These are phyloP conservation scores for Brassica carinata DNA, from an alignment of 345 rosid species.

Conservation along the genomic window DNA sequence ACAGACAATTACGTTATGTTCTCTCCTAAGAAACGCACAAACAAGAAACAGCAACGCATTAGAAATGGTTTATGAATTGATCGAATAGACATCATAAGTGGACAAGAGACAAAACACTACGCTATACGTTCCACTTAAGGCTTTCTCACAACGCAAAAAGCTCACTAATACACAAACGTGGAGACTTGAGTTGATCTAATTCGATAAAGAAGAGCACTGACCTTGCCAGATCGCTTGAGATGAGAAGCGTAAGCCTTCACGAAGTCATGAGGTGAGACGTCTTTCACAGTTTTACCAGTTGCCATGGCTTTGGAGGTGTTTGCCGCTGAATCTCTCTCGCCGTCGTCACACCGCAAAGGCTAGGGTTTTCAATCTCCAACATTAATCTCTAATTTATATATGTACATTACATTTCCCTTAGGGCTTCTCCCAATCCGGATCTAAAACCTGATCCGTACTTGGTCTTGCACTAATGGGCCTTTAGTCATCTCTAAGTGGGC, in stretches of 20 bases:
- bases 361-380: constrained; percentile 34
- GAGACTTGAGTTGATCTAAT: too few species aligned
- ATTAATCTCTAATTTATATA: constrained; percentile 26
- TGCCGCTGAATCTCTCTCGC: neutral
- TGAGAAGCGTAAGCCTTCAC: constrained; percentile 81
- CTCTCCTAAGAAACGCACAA: neutral
- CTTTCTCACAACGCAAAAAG: too few species aligned
- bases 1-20: neutral
- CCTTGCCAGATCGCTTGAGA: constrained; percentile 95
- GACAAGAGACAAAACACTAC: neutral
- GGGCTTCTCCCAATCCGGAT: constrained; percentile 36
- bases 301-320: constrained; percentile 41
- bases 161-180: too few species aligned
- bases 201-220: constrained; percentile 11
- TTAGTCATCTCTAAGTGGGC: too few species aligned
- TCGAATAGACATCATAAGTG: neutral
- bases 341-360: constrained; percentile 8
- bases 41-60: neutral
- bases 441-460: neutral
- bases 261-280: constrained; percentile 85
- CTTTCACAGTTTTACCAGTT: constrained; percentile 66
- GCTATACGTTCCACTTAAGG: too few species aligned
- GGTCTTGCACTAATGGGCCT: too few species aligned
- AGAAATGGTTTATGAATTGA: neutral
- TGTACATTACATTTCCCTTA: neutral